Percentiles rank a stretch among this genome's conserved stretches.
phyloP scores from a whole-genome alignment of 805 yeast genomes.

The Metschnikowia peoriensis region DNA sequence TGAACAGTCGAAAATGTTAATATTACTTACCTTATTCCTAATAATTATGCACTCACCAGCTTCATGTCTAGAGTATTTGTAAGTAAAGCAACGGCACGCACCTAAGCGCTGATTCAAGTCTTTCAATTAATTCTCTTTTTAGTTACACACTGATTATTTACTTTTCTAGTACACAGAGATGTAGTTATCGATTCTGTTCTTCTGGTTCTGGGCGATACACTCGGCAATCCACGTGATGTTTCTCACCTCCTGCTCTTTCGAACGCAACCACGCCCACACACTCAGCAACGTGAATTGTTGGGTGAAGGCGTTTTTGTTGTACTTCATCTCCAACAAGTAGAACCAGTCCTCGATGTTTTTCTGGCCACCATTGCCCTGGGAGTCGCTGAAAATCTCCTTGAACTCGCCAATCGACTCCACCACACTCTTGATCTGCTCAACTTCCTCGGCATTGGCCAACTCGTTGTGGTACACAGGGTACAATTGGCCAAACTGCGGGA shows the following conservation, averaged over 20 bases:
- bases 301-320: constrained; percentile 89
- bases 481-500: constrained; percentile 82
- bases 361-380: constrained; percentile 30
- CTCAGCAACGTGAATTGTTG: constrained; percentile 92
- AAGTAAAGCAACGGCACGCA: too few species aligned
- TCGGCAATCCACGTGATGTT: constrained; percentile 99
- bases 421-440: constrained; percentile 71
- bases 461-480: constrained; percentile 66
- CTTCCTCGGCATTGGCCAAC: constrained; percentile 76
- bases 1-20: too few species aligned
- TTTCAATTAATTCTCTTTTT: too few species aligned
- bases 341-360: constrained; percentile 91
- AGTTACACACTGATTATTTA: neutral
- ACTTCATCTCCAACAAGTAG: constrained; percentile 86
- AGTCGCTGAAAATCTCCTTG: constrained; percentile 50
- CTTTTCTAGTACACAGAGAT: constrained; percentile 68
- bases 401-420: constrained; percentile 67
- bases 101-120: too few species aligned
- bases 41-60: too few species aligned
- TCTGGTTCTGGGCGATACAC: constrained; percentile 98
- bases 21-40: too few species aligned
- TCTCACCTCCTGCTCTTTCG: constrained; percentile 94
- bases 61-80: too few species aligned
- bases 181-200: constrained; percentile 87
- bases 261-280: constrained; percentile 94